Base-by-base conservation (phyloP, 148 eudicot species). In the Rhododendron mucronatum region DNA sequence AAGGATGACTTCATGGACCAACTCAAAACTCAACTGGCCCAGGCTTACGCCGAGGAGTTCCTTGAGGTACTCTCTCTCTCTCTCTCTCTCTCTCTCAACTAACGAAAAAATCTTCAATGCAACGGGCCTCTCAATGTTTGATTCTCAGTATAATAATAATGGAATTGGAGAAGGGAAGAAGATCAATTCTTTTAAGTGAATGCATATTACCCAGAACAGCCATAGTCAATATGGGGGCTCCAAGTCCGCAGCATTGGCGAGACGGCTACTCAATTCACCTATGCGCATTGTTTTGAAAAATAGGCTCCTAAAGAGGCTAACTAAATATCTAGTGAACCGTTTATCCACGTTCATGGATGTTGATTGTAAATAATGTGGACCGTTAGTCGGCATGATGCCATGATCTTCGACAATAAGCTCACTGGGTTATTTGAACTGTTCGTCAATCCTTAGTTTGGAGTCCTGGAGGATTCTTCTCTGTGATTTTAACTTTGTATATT, bases 11-110 rank as follows among this genome's bases (percentile, higher is more conserved):
- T 95, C 63, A 93, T 92, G 94, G 88, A 84, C 53, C 93, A 92
- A 80, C 86, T 95, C 88, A 90, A 94, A 88, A 90, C 79, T 83
- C 96, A 93, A 81, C 91, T 95, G 37, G 96, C 93, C 35, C 96
- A 95, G 86, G 96, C 98, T 35, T 95, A 93, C 83, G 94, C 93
- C 35, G 96, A 95, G 82, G 94, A 95, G 86, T 90, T 93, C 35
- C 90, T 95, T 67, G 98, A 95, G 94, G 98, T 93, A 7, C 48
- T 20, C 48, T 75, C 21, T 35, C 35, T 53, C 18, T 16, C 59
- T 53, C 18, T 16, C 59, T 51, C 57, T 53, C 18, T 16, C 59
- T 5, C 63, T 57, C 57, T 53, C 57, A 15, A 53, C 57, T 53
- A 53, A 47, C 50, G 50, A 9, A 7, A 47, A 47, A 47, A 47